Evolutionary conservation across 352 stramenopile species (phyloP).

Genomic region (Vaucheria bursata): DNA sequence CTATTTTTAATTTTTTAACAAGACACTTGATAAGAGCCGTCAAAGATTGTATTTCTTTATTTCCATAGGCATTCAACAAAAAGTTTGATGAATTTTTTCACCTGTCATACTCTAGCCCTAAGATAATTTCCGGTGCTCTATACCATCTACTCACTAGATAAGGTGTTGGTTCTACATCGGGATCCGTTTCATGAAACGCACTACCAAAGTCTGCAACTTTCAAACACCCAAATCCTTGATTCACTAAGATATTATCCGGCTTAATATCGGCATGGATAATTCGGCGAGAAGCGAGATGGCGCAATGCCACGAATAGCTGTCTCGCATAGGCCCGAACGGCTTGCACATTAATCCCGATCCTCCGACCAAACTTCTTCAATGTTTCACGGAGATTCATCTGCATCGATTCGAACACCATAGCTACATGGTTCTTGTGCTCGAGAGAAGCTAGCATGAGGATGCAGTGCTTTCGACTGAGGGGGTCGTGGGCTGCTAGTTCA

Average conservation of each 20-base stretch:
- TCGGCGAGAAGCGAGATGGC: constrained; percentile 34
- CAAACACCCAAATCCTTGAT: constrained; percentile 75
- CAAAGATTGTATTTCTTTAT: neutral
- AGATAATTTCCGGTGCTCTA: constrained; percentile 64
- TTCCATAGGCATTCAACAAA: neutral
- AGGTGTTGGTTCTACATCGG: constrained; percentile 84
- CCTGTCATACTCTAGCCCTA: constrained; percentile 73
- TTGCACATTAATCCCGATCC: constrained; percentile 63
- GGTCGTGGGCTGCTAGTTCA: constrained; percentile 42
- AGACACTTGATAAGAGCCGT: neutral
- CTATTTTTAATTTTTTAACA: too few relatives aligned
- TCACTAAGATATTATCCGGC: constrained; percentile 94
- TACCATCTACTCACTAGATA: constrained; percentile 99
- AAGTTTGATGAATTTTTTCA: constrained; percentile 51
- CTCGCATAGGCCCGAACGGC: constrained; percentile 66
- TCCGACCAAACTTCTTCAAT: constrained; percentile 71
- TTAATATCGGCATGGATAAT: constrained; percentile 97
- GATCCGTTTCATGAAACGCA: constrained; percentile 78
- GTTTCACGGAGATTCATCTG: constrained; percentile 90
- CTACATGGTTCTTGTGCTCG: constrained; percentile 80
- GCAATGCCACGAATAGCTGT: constrained; percentile 61
- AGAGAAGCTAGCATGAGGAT: constrained; percentile 42
- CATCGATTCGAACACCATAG: constrained; percentile 93
- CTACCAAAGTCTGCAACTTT: constrained; percentile 95
- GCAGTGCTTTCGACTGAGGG: constrained; percentile 48